Evolutionary conservation across 345 rosid genomes (phyloP), one percentile per base, ranked within the genome.

Genomic region (Dimocarpus longan): DNA sequence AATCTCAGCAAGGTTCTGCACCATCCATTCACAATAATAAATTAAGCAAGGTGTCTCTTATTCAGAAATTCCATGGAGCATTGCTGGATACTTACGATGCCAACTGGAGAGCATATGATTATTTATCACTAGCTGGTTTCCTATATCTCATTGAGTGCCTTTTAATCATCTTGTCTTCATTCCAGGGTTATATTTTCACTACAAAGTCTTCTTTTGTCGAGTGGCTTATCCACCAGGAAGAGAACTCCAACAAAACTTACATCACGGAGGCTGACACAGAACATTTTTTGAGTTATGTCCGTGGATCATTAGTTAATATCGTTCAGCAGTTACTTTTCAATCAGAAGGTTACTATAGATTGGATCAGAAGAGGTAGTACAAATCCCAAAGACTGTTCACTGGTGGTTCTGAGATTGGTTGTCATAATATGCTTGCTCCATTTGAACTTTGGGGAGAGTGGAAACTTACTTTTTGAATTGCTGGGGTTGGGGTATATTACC

Each of bases 101-200:
- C 50, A 74, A 85, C 74, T 84, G 90, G 88, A 80, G 48, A 76
- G 2, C 63, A 1, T 8, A n/a, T 3, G 82, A 82, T 78, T 85
- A 82, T 46, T 76, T 89, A 9, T 81, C 88, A 39, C 91, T 86
- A 3, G 66, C 6, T 21, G 85, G 88, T 66, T 85, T 86, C 77
- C 32, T 85, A 32, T 88, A 85, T 77, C 88, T 88, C 9, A 13
- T 86, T 28, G 91, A 86, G 66, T 85, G 84, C 12, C 82, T 72
- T 50, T 67, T 85, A 46, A 43, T 84, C 64, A 26, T 82, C 16
- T 11, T 80, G 2, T 74, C 84, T 59, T 70, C 8, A 77, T 24
- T 28, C 16, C 57, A 63, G 10, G 81, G 82, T 12, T 66, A 13
- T 56, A 64, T 87, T 26, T 67, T 69, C 40, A 43, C 86, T 0